phyloP scores from a whole-genome alignment of 176 grass and related monocot species.

The Oropetium thomaeum region DNA sequence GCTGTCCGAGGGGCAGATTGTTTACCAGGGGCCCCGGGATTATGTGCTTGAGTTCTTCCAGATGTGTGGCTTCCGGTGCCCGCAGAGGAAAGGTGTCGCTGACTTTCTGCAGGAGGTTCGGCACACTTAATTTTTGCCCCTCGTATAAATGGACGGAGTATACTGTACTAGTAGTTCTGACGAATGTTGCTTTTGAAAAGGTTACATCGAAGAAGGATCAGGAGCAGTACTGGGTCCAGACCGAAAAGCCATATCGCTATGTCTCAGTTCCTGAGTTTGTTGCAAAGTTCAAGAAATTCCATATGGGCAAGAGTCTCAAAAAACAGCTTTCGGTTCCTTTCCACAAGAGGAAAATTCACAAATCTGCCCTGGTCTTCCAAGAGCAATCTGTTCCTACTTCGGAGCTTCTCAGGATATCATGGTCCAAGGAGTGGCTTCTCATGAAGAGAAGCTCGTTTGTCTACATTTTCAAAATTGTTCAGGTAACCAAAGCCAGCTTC shows the following conservation, averaged over 20 bases:
- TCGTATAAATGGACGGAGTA: not conserved
- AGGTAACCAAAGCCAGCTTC: constrained; percentile 44
- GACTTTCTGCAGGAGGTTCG: constrained; percentile 93
- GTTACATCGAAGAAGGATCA: constrained; percentile 76
- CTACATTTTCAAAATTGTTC: constrained; percentile 82
- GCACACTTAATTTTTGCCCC: not conserved
- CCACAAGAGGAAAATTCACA: constrained; percentile 68
- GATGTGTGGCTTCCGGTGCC: constrained; percentile 79
- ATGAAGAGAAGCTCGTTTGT: constrained; percentile 90
- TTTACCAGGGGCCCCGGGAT: constrained; percentile 87
- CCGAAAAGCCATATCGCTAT: constrained; percentile 51
- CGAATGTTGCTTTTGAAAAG: constrained; percentile 21
- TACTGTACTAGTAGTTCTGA: constrained; percentile 18
- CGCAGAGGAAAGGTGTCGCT: constrained; percentile 80
- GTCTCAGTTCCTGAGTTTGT: constrained; percentile 67
- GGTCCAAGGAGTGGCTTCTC: constrained; percentile 92
- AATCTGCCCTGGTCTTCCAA: constrained; percentile 81
- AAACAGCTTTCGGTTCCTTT: constrained; percentile 68
- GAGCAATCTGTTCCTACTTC: constrained; percentile 49
- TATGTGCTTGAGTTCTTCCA: constrained; percentile 87
- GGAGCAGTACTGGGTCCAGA: constrained; percentile 61
- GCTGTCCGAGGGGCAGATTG: constrained; percentile 92
- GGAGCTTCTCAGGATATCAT: constrained; percentile 77
- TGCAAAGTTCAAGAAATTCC: constrained; percentile 56
- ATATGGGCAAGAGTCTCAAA: constrained; percentile 60